Conservation (phyloP, 2,329 filamentous ascomycete species). For the Microthyrium microscopicum region DNA sequence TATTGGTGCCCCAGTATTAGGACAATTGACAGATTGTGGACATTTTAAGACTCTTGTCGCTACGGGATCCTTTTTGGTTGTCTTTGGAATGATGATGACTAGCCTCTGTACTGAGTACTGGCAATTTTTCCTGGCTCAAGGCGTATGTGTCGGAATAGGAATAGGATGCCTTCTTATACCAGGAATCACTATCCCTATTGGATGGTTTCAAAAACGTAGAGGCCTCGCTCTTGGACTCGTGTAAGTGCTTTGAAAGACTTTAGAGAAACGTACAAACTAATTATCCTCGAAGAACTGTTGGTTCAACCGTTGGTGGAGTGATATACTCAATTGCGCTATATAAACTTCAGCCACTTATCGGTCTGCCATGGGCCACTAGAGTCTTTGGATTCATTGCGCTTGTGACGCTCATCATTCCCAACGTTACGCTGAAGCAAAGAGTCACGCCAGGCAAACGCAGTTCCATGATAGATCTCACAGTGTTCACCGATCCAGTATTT, state of each 20-base stretch:
- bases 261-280: too few relatives aligned
- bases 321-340: conserved; percentile 45
- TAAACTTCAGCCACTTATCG: conserved; percentile 34
- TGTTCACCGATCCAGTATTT: conserved; percentile 22
- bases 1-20: conserved; percentile 26
- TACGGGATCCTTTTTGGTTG: background rate
- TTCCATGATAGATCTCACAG: conserved; percentile 14
- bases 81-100: conserved; percentile 26
- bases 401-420: conserved; percentile 31
- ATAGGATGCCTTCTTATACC: conserved; percentile 26
- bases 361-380: conserved; percentile 24
- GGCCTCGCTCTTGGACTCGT: conserved; percentile 28
- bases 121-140: conserved; percentile 33
- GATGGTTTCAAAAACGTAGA: conserved; percentile 24
- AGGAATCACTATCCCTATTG: conserved; percentile 22
- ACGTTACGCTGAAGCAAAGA: conserved; percentile 32
- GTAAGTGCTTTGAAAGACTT: too few relatives aligned
- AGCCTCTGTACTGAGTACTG: conserved; percentile 29
- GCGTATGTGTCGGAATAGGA: conserved; percentile 30
- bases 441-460: conserved; percentile 20
- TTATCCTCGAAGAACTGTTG: too few relatives aligned
- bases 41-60: conserved; percentile 14
- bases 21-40: conserved; percentile 28
- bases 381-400: conserved; percentile 42
- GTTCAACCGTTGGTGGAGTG: conserved; percentile 28